Percentiles rank a stretch among this genome's conserved stretches.
phyloP scores from a whole-genome alignment of 2,329 filamentous ascomycete species.

The Blastomyces emzantsi region DNA sequence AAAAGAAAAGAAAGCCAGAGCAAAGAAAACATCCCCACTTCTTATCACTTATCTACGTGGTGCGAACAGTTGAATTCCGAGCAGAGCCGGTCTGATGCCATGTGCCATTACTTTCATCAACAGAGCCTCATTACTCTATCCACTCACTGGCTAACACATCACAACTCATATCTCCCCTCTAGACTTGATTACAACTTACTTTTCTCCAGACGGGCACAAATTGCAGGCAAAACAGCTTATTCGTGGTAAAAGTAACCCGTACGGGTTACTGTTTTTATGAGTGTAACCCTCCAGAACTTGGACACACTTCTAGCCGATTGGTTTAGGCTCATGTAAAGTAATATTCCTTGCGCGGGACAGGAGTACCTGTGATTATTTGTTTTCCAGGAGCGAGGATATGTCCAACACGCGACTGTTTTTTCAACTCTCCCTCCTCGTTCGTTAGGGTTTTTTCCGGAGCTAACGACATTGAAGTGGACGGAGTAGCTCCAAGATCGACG shows the following conservation, averaged over 20 bases:
- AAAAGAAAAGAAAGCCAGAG: no score
- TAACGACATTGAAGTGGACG: no score
- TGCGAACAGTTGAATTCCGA: neutral
- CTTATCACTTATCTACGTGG: neutral
- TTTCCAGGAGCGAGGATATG: neutral
- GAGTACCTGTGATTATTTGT: neutral
- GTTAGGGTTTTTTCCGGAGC: conserved; percentile 1
- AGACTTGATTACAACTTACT: neutral
- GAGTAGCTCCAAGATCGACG: neutral
- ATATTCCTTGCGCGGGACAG: neutral
- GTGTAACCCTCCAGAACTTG: neutral
- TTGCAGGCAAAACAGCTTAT: neutral
- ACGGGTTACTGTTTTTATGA: neutral
- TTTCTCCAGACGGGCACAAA: neutral
- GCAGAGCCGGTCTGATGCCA: neutral
- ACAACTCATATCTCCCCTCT: neutral
- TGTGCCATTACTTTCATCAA: neutral
- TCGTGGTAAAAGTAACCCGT: neutral
- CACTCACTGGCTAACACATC: neutral
- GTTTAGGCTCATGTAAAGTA: neutral
- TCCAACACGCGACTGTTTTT: neutral
- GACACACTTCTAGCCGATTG: neutral
- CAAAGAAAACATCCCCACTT: neutral
- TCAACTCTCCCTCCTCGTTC: neutral
- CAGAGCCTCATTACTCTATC: neutral